phyloP scores from a whole-genome alignment of 441 rosid genomes.

The Monsonia emarginata region DNA sequence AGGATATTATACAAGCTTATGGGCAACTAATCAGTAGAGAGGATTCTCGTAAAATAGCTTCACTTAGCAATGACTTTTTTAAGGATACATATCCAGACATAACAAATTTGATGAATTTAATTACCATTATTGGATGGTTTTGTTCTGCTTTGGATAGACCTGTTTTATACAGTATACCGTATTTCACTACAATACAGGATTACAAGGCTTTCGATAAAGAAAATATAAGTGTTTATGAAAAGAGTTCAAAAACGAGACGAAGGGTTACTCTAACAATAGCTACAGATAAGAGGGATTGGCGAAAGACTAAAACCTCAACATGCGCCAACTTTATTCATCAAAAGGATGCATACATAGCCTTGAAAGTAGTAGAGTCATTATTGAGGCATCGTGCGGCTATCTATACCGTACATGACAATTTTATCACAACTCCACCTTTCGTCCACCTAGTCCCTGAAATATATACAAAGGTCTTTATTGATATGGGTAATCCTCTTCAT shows the following conservation, averaged over 20 bases:
- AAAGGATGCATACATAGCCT: background rate
- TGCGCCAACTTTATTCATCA: background rate
- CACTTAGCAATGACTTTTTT: too few relatives aligned
- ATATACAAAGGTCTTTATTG: too few relatives aligned
- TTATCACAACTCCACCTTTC: background rate
- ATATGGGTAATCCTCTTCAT: too few relatives aligned
- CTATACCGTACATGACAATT: background rate
- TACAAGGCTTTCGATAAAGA: background rate
- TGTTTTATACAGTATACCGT: too few relatives aligned
- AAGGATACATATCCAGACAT: too few relatives aligned
- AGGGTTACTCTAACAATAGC: background rate
- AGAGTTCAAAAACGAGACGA: background rate
- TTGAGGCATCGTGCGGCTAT: background rate
- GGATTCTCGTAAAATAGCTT: too few relatives aligned
- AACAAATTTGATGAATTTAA: too few relatives aligned
- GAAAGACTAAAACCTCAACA: background rate
- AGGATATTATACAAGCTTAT: too few relatives aligned
- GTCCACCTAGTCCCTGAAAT: too few relatives aligned
- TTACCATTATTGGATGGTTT: too few relatives aligned
- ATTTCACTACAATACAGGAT: background rate
- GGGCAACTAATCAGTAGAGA: too few relatives aligned
- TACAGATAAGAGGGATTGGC: background rate
- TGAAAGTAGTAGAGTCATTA: background rate
- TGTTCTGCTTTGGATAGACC: too few relatives aligned
- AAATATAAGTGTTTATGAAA: background rate